phyloP scores from a whole-genome alignment of 1,284 basidiomycete genomes.

The Sutorius eximius region DNA sequence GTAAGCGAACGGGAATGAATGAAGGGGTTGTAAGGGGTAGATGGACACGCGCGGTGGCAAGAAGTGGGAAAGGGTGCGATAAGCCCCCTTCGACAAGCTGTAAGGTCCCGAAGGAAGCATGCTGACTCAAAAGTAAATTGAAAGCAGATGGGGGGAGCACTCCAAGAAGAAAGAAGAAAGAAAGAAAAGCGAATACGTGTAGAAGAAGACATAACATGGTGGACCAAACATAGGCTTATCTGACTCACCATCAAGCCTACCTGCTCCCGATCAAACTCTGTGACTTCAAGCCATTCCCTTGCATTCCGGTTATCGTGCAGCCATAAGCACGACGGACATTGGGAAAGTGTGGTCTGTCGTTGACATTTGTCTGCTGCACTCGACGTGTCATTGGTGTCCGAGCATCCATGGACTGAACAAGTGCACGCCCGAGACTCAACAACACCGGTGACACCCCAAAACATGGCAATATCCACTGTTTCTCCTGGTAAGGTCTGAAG shows the following conservation, averaged over 20 bases:
- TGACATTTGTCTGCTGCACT: conserved; percentile 4
- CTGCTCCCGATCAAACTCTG: conserved; percentile 42
- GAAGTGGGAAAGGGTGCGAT: conserved; percentile 6
- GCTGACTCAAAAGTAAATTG: conserved; percentile 5
- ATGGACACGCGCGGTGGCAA: conserved; percentile 6
- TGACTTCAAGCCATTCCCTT: conserved; percentile 47
- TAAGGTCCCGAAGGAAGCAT: conserved; percentile 11
- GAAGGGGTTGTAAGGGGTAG: background rate
- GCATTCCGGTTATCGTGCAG: conserved; percentile 40
- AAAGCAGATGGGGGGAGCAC: conserved; percentile 6
- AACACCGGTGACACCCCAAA: conserved; percentile 51
- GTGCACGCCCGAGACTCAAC: conserved; percentile 17
- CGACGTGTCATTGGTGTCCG: conserved; percentile 4
- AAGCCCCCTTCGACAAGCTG: conserved; percentile 7
- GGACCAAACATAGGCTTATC: conserved; percentile 10
- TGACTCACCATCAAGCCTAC: conserved; percentile 29
- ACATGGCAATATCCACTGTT: conserved; percentile 57
- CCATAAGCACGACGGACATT: conserved; percentile 24
- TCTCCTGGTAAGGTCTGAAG: conserved; percentile 59
- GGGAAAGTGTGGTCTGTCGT: conserved; percentile 10
- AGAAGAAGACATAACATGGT: background rate
- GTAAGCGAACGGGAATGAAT: conserved; percentile 8
- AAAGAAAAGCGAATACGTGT: background rate
- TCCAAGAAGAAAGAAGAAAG: background rate
- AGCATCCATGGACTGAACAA: conserved; percentile 14